Evolutionary conservation across 2,329 filamentous ascomycete species (phyloP).

Genomic region (Pleurostoma richardsiae): DNA sequence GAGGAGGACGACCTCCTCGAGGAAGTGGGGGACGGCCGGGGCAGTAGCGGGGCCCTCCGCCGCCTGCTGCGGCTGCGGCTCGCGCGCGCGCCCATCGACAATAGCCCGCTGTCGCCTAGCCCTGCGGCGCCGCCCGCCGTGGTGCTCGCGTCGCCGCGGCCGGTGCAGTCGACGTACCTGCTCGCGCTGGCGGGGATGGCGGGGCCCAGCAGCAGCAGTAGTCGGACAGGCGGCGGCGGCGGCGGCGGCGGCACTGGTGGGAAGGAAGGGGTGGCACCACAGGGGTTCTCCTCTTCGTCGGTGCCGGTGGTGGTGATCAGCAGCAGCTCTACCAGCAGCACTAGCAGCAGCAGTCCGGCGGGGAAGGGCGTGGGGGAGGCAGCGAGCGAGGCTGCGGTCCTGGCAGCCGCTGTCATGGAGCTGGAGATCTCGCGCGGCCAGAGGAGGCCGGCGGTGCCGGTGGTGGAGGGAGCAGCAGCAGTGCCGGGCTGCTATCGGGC

Average conservation of each 20-base stretch:
- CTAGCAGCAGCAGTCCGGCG: background rate
- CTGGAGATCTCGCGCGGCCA: background rate
- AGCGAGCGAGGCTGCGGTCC: background rate
- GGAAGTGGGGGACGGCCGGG: too few species aligned
- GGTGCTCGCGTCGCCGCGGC: constrained; percentile 12
- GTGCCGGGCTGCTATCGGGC: constrained; percentile 13
- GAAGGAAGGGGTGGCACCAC: too few species aligned
- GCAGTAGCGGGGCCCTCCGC: too few species aligned
- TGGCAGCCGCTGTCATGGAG: background rate
- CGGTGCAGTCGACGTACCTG: constrained; percentile 10
- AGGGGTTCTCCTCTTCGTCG: too few species aligned
- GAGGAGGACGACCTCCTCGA: too few species aligned
- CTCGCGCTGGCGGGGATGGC: constrained; percentile 5
- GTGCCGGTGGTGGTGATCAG: background rate
- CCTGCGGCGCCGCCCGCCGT: constrained; percentile 8
- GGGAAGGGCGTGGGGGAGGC: background rate
- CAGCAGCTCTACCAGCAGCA: background rate
- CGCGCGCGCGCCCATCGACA: constrained; percentile 13
- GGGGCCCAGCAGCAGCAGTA: too few species aligned
- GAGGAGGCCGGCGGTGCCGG: background rate
- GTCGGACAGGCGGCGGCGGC: too few species aligned
- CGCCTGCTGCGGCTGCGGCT: too few species aligned
- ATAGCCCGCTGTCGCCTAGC: constrained; percentile 15
- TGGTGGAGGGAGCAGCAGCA: background rate
- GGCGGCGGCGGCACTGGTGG: too few species aligned